Evolutionary conservation across 1,284 basidiomycete genomes (phyloP), one percentile per base, ranked within the genome.

Genomic region (Fomitiporia mediterranea): DNA sequence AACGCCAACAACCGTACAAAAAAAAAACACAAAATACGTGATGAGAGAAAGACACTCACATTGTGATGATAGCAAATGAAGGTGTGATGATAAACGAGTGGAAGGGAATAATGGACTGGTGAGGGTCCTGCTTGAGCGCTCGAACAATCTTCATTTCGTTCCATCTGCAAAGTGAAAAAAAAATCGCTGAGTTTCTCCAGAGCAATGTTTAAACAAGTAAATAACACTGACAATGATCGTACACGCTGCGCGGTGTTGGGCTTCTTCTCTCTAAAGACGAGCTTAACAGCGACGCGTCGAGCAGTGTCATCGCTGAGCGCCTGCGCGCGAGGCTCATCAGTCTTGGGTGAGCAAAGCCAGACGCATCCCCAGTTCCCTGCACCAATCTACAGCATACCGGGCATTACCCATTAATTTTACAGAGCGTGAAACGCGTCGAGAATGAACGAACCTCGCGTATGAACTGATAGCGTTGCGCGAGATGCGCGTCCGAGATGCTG

Each of bases 61-160:
- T 92, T 13, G 86, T 86, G 65, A 92, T 89, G 60, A 92, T 76
- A 43, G 91, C 91, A 72, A 89, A 95, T 32, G 83, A 87, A 2
- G 91, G 91, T 0, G 92, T 93, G 63, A 97, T 91, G 66, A 96
- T 85, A 75, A 97, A 96, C 2, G 90, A 89, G 64, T 94, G 86
- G 70, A 98, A 96, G 6, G 84, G 82, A 62, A 98, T 88, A 68
- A 98, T 87, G 60, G 89, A 89, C 0, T 92, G 92, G 68, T 97
- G 94, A 6, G 86, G 83, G 65, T 92, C 86, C 50, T 83, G 72
- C 70, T 87, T 88, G 67, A 96, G 83, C 9, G 83, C 75, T 61
- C 87, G 79, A 61, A 95, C 84, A 62, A 94, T 88, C 78, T 94
- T 94, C 91, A 94, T 94, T 75, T 95, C 92, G 67, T 92, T 92